Evolutionary conservation across 2,329 filamentous ascomycete genomes (phyloP), one percentile per base, ranked within the genome.

Genomic region (Fusarium sp.): DNA sequence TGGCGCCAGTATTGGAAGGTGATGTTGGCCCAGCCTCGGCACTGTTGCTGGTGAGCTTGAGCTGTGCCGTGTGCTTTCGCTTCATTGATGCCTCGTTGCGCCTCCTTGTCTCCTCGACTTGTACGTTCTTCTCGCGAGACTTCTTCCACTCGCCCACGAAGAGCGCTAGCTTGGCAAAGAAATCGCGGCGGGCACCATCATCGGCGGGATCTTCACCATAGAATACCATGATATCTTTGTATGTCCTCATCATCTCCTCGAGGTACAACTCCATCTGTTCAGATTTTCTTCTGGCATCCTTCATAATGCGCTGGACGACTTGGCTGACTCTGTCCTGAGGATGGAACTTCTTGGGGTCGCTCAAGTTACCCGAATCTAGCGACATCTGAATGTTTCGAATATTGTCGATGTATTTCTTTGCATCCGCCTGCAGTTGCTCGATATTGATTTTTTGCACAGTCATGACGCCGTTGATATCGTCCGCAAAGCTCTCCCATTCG

Each of bases 111-210:
- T 97, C 95, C 81, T 99, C 96, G 66, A 94, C 81, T 30, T 86
- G 79, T 22, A 95, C 82, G 82, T 98, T 99, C 90, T 98, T 98
- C 74, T 97, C 93, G 73, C 90, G 90, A 32, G 94, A 97, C 88
- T 92, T 95, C 92, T 95, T 97, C 93, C 96, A 99, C 80, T 98
- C 96, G 32, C 86, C 84, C 74, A 99, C 88, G 83, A 99, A 99
- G 58, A 90, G 86, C 22, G 95, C 94, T 75, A 99, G 87, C 84
- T 98, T 98, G 70, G 91, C 85, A 79, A 99, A 99, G 87, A 99
- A 99, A 74, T 98, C 95, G 68, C 96, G 88, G 61, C 95, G 88
- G n/a, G 95, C 92, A 76, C 94, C 97, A 56, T 98, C 96, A 79
- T 99, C 96, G 15, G 88, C 86, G 42, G 92, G 90, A 77, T 99